phyloP scores from a whole-genome alignment of 2,329 filamentous ascomycete genomes.

The Colletotrichum tropicale region DNA sequence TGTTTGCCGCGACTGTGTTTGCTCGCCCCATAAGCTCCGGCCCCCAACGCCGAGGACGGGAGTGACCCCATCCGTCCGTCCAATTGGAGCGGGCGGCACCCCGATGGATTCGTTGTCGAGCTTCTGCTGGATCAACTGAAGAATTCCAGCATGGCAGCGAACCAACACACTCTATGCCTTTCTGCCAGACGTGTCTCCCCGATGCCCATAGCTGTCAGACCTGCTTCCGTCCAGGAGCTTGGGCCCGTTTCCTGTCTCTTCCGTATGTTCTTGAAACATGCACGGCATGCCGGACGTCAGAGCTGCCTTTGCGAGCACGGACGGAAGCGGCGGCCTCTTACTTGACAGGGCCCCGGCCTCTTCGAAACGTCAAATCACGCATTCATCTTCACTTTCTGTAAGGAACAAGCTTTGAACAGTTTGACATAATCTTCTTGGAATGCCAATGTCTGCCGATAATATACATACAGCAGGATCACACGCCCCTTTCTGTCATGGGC shows the following conservation, averaged over 20 bases:
- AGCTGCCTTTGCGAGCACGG: background rate
- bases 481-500: slow-evolving; percentile 2
- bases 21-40: background rate
- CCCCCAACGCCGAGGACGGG: background rate
- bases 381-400: background rate
- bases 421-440: background rate
- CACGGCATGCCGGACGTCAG: background rate
- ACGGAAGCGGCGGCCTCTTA: background rate
- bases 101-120: background rate
- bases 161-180: background rate
- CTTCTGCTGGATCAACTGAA: background rate
- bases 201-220: background rate
- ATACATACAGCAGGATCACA: slow-evolving; percentile 23
- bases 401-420: background rate
- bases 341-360: background rate
- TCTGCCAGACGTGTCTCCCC: background rate
- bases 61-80: background rate
- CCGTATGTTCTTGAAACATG: background rate
- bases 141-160: background rate
- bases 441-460: slow-evolving; percentile 15
- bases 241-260: background rate
- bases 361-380: background rate
- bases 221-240: background rate
- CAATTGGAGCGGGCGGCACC: background rate
- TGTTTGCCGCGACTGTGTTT: background rate